These are phyloP conservation scores for Gossypioides kirkii DNA, from an alignment of 345 rosid genomes.

Conservation along the genomic window DNA sequence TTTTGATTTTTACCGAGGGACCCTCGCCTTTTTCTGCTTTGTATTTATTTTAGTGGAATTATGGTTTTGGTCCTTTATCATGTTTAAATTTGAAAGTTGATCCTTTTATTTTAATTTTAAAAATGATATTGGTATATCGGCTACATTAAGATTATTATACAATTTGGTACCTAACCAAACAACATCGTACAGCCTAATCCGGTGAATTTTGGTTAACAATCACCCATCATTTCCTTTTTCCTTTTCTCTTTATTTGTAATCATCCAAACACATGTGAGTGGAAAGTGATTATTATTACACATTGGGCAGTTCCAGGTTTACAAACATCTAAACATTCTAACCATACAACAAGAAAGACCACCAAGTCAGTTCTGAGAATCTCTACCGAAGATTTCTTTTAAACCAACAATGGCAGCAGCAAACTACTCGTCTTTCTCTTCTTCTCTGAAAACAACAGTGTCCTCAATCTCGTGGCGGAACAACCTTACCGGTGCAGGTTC, in stretches of 20 bases:
- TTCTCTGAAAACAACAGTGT: neutral
- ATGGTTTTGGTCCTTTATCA: too few species aligned
- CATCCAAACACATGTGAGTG: too few species aligned
- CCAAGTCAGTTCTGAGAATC: neutral
- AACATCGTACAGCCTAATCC: too few species aligned
- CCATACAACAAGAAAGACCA: neutral
- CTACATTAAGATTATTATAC: too few species aligned
- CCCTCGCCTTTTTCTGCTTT: conserved; percentile 7
- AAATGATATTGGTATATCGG: too few species aligned
- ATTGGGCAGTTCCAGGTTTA: neutral
- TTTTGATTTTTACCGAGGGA: neutral
- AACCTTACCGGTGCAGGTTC: conserved; percentile 79
- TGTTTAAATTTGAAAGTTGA: too few species aligned
- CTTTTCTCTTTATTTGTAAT: too few species aligned
- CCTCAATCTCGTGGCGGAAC: conserved; percentile 46
- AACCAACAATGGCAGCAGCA: neutral
- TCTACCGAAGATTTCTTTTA: neutral
- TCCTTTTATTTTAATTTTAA: too few species aligned
- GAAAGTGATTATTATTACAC: neutral
- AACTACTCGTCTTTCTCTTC: neutral
- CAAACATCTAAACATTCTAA: neutral
- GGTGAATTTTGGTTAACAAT: too few species aligned
- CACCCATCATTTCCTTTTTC: too few species aligned
- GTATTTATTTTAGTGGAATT: neutral
- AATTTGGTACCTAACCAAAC: too few species aligned